phyloP scores from a whole-genome alignment of 2,329 filamentous ascomycete species.

The Metarhizium robertsii region DNA sequence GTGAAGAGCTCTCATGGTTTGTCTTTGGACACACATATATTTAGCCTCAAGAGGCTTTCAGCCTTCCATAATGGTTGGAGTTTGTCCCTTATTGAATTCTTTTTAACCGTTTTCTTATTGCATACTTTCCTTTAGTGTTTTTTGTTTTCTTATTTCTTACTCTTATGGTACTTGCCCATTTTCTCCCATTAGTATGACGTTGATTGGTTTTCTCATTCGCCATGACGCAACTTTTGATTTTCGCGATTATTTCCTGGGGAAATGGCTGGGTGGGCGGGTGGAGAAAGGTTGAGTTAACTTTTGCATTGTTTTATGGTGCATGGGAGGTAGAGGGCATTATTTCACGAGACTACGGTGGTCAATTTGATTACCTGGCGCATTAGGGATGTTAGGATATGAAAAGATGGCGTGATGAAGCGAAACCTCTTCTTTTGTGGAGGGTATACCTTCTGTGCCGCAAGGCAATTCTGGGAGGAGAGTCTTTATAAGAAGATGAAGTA shows the following conservation, averaged over 20 bases:
- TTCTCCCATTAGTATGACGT: background rate
- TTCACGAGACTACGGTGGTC: background rate
- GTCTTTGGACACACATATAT: background rate
- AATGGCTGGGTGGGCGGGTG: background rate
- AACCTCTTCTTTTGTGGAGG: background rate
- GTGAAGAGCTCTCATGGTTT: background rate
- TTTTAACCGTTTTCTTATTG: background rate
- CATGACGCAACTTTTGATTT: background rate
- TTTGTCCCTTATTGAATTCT: background rate
- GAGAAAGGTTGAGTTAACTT: background rate
- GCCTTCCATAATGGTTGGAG: background rate
- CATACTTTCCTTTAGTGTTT: background rate
- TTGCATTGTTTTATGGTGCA: conserved; percentile 4
- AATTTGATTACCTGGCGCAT: conserved; percentile 1
- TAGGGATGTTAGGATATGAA: conserved; percentile 1
- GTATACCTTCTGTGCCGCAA: background rate
- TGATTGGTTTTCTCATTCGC: background rate
- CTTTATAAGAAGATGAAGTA: conserved; percentile 1
- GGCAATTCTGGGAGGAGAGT: background rate
- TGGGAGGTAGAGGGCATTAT: background rate
- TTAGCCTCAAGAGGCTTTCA: background rate
- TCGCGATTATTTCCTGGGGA: background rate
- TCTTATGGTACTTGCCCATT: background rate
- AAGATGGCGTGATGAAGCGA: background rate
- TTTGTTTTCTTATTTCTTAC: background rate